Conservation (phyloP, 2,329 filamentous ascomycete genomes). For the Cyanodermella asteris region DNA sequence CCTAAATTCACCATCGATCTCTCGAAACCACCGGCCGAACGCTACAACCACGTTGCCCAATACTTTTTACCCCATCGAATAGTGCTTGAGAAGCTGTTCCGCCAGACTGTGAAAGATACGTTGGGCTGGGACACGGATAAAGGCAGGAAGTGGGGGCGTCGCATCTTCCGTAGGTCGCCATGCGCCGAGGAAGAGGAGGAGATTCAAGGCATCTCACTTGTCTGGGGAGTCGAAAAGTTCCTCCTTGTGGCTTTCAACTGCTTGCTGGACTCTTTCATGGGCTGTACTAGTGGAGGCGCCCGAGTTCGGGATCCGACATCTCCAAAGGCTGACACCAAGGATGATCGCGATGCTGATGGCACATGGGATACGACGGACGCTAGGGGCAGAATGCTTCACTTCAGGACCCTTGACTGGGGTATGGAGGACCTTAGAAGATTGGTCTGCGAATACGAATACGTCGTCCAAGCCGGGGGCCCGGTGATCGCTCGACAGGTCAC, state of each 20-base stretch:
- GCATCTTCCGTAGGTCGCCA: conserved; percentile 26
- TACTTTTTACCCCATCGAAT: conserved; percentile 23
- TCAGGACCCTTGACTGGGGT: conserved; percentile 29
- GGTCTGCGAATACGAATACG: conserved; percentile 30
- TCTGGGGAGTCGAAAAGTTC: conserved; percentile 32
- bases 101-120: conserved; percentile 23
- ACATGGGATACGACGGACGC: too few species aligned
- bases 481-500: conserved; percentile 25
- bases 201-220: conserved; percentile 32
- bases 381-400: conserved; percentile 15
- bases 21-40: conserved; percentile 27
- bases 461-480: conserved; percentile 14
- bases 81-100: conserved; percentile 26
- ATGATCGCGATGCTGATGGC: conserved; percentile 3
- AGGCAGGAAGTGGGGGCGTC: conserved; percentile 18
- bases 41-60: conserved; percentile 27
- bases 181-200: conserved; percentile 37
- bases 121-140: conserved; percentile 10
- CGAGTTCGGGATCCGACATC: conserved; percentile 9
- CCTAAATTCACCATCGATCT: conserved; percentile 31
- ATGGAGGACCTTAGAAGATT: conserved; percentile 29
- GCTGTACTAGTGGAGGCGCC: conserved; percentile 38
- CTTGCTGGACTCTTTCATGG: conserved; percentile 39
- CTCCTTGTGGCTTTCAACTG: conserved; percentile 41
- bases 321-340: conserved; percentile 6